Conservation (phyloP, 1,284 basidiomycete species). For the Ceratobasidium sp. region DNA sequence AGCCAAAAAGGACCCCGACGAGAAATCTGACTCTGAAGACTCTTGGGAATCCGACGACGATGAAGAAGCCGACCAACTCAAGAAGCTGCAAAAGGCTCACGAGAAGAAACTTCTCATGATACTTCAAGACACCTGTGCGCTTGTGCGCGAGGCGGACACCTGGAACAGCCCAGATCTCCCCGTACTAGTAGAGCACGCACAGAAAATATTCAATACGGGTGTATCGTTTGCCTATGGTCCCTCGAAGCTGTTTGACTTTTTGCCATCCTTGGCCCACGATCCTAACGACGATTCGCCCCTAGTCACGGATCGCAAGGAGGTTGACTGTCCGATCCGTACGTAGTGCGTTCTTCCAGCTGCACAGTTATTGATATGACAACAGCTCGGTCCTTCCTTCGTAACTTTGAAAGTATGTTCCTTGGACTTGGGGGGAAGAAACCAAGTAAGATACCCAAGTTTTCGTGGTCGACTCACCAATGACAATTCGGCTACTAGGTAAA, state of each 20-base stretch:
- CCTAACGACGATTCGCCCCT: background rate
- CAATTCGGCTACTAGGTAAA: too few species aligned
- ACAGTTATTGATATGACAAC: too few species aligned
- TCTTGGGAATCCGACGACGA: too few species aligned
- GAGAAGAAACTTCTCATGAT: background rate
- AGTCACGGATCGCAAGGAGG: background rate
- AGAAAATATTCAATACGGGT: background rate
- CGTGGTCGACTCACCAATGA: too few species aligned
- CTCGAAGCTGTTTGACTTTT: background rate
- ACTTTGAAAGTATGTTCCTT: background rate
- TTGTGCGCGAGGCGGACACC: background rate
- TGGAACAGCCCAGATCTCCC: background rate
- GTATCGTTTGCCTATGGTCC: background rate
- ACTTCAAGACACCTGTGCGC: background rate
- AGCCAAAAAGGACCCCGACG: too few species aligned
- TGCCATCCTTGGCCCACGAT: constrained; percentile 8
- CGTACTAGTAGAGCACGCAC: background rate
- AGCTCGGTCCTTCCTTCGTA: background rate
- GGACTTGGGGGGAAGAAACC: background rate
- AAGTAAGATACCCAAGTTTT: too few species aligned
- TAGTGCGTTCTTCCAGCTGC: background rate
- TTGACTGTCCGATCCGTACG: background rate
- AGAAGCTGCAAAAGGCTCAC: too few species aligned
- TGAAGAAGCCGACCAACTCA: too few species aligned
- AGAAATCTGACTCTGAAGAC: too few species aligned